Base-by-base conservation (phyloP, 2,329 filamentous ascomycete species). In the Sporothrix variecibatus region DNA sequence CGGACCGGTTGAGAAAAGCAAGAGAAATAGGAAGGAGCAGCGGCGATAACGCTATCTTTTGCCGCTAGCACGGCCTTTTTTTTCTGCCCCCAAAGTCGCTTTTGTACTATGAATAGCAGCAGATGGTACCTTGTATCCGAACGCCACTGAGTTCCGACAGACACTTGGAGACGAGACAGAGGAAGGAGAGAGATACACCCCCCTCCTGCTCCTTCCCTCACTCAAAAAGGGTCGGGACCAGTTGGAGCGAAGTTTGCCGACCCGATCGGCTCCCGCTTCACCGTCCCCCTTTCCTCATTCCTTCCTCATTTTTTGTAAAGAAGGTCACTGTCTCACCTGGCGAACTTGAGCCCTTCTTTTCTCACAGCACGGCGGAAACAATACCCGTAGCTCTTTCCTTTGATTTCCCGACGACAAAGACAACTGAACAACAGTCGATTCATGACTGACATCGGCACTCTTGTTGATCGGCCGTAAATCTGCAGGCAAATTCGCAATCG, bases 181-280 rank as follows among this genome's bases (percentile, higher is more conserved):
- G 12, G 8, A 11, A 17, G 2, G 31, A 2, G 58, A 2, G 38
- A 64, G 17, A 1, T 17, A 38, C 58, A 34, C 28, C 56, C 56
- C 56, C 53, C 56, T 40, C 60, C 20, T 20, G 20, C 31, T 43
- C 34, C 60, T 43, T n/a, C 31, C 38, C 60, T 65, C 60, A 34
- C 34, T 26, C 11, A 65, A 43, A 65, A 26, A 23, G 60, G 60
- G 60, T 65, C 60, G 60, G 60, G 38, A 40, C 23, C 34, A 65
- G 60, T 65, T 31, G 40, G 40, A 49, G 64, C 40, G 23, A 67
- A n/a, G 23, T 67, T 53, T 69, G 43, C 65, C 65, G 65, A 69
- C 65, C 65, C 65, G 64, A 69, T 69, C 65, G 65, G 65, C 43
- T 69, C 65, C 64, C 40, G 43, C 60, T 26, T 68, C 40, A 68